Percentiles rank a stretch among this genome's conserved stretches.
phyloP scores from a whole-genome alignment of 1,284 basidiomycete genomes.

The Ganoderma lingzhi region DNA sequence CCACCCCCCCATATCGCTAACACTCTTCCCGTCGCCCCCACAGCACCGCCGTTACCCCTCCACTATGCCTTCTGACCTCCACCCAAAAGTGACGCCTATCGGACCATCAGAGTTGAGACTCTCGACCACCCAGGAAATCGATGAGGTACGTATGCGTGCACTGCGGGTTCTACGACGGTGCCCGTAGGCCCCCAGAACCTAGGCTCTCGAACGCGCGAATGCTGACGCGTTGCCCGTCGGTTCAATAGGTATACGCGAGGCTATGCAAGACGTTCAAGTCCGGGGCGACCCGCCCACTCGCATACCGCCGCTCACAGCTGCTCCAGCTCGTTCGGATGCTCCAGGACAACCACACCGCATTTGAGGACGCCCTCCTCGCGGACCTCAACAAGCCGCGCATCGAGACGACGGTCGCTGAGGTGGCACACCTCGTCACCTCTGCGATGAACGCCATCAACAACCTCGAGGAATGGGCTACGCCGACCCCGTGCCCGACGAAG shows the following conservation, averaged over 20 bases:
- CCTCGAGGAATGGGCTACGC: conserved; percentile 61
- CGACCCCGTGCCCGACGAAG: conserved; percentile 49
- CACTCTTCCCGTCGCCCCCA: not conserved
- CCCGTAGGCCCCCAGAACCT: not conserved
- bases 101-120: conserved; percentile 11
- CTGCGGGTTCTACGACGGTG: not conserved
- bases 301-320: conserved; percentile 68
- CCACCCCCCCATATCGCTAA: not conserved
- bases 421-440: conserved; percentile 50
- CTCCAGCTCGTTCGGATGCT: conserved; percentile 69
- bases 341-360: conserved; percentile 61
- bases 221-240: not conserved
- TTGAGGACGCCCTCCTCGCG: conserved; percentile 55
- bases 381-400: conserved; percentile 65
- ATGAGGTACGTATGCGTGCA: not conserved
- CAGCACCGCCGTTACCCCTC: not conserved
- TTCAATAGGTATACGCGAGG: conserved; percentile 50
- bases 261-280: conserved; percentile 58
- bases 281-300: conserved; percentile 58
- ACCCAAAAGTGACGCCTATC: conserved; percentile 8
- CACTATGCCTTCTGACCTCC: conserved; percentile 15
- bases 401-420: conserved; percentile 49
- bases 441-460: conserved; percentile 55
- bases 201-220: not conserved
- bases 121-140: not conserved